phyloP scores from a whole-genome alignment of 2,329 filamentous ascomycete genomes.

The Cladosporium austrohemisphaericum region DNA sequence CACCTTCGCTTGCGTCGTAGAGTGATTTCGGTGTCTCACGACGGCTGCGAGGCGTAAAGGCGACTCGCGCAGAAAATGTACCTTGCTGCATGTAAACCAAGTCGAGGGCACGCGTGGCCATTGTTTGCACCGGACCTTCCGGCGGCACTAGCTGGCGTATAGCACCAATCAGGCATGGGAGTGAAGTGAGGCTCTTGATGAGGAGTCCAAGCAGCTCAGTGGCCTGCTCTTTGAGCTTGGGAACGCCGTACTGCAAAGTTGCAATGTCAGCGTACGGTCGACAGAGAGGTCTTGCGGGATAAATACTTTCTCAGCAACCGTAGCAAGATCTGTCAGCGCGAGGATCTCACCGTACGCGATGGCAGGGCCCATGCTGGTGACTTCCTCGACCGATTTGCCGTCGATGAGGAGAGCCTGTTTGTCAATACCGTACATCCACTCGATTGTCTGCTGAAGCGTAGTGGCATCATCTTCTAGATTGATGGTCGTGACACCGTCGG shows the following conservation, averaged over 20 bases:
- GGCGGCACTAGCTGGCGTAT: background rate
- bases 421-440: slow-evolving; percentile 10
- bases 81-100: background rate
- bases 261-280: too few species aligned
- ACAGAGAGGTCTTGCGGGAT: too few species aligned
- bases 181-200: background rate
- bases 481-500: background rate
- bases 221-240: background rate
- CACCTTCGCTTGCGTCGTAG: too few species aligned
- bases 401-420: background rate
- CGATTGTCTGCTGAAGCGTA: background rate
- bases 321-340: background rate
- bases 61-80: too few species aligned
- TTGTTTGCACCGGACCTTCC: background rate
- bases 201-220: background rate
- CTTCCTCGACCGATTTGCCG: background rate
- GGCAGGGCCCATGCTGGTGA: background rate
- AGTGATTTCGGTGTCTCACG: too few species aligned
- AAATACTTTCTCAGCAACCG: background rate
- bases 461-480: background rate
- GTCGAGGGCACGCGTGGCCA: background rate
- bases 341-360: background rate
- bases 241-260: background rate
- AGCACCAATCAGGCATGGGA: background rate
- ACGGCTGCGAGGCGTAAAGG: too few species aligned